Evolutionary conservation across 768 basidiomycete genomes (phyloP), one percentile per base, ranked within the genome.

Genomic region (Polyporus arcularius): DNA sequence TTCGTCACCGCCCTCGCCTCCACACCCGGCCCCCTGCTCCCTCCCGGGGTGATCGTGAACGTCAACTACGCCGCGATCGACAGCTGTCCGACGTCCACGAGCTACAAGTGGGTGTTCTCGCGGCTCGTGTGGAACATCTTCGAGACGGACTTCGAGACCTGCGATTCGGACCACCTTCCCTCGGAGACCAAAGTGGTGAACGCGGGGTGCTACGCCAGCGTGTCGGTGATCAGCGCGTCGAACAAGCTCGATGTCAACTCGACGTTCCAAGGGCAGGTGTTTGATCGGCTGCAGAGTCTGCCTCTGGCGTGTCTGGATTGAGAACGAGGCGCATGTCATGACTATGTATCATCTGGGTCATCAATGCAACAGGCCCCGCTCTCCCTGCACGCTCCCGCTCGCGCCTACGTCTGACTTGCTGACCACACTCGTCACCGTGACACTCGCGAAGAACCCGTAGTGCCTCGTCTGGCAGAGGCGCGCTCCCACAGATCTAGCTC

Each of bases 351-450:
- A 26, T 26, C 21, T 26, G 21, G 21, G 21, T n/a, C n/a, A n/a
- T n/a, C n/a, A n/a, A n/a, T n/a, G n/a, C n/a, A n/a, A n/a, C n/a
- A n/a, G n/a, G n/a, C n/a, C n/a, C n/a, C n/a, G n/a, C n/a, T n/a
- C n/a, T n/a, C n/a, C 71, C 60, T 83, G 82, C n/a, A 71, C 73
- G 18, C 62, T 66, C n/a, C 78, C 78, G 55, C 68, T 65, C 30
- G n/a, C n/a, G n/a, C n/a, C n/a, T n/a, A 78, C 80, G 67, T 83
- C 81, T n/a, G 64, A 58, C 71, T 82, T 81, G 8, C 72, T 79
- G 15, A 62, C 71, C 40, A 78, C 80, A 59, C 79, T 72, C 46
- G 68, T 58, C 14, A 68, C 67, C 41, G 65, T 62, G 41, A 85
- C 81, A 39, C 77, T 80, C 4, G 74, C 77, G 62, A 76, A 77